Evolutionary conservation across 1,284 basidiomycete genomes (phyloP), one percentile per base, ranked within the genome.

Genomic region (Takashimella koratensis): DNA sequence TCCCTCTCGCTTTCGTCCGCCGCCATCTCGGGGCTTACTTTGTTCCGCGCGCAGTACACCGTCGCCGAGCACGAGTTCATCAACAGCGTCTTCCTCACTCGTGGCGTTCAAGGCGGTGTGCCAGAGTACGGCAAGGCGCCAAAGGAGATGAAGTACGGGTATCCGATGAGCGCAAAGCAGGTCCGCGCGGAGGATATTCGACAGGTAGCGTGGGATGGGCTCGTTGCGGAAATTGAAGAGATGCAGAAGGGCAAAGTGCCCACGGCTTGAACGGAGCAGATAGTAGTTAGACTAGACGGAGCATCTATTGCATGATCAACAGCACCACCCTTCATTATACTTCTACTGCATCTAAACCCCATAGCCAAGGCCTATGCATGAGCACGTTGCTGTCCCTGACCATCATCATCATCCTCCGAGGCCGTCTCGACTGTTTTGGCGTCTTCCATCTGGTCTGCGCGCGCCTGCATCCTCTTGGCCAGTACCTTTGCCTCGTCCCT

Each of bases 81-180:
- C 53, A 54, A 66, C 47, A 43, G 51, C 10, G 60, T 62, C 16
- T 71, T 62, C 52, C 49, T 42, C 23, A 47, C 60, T 24, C 45
- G 61, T 45, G 56, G 62, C 21, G 59, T 63, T 12, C 57, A 51
- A 26, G 55, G 48, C 23, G 50, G 79, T 39, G 88, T 90, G 68
- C 85, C 87, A 19, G 77, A 78, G 45, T 92, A 81, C 74, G 86
- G 84, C 20, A 80, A 79, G 53, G 79, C 80, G 47, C 83, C 81
- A 68, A 81, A 83, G 68, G 67, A 69, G 58, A 51, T 67, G 24
- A 53, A 58, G 41, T 76, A 70, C 56, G 68, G 67, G 6, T 64
- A 67, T 47, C 72, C 73, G 2, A 51, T 70, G 52, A 63, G 53
- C 39, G 66, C 67, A 20, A 68, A 63, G 57, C 52, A 50, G 44